Conservation (phyloP, 2,329 filamentous ascomycete genomes). For the Alternaria ethzedia region DNA sequence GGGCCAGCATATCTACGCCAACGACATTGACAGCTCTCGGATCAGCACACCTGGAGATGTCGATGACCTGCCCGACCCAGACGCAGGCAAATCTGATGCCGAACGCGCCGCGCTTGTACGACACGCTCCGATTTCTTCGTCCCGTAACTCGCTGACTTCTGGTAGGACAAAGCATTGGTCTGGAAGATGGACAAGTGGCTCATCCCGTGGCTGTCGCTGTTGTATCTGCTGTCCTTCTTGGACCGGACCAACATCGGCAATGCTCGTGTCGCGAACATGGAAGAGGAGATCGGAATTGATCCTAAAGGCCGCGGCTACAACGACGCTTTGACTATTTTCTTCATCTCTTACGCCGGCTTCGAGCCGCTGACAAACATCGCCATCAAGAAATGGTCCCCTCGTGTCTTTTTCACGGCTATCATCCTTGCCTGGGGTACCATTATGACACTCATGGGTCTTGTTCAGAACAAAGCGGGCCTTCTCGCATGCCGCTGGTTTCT, state of each 20-base stretch:
- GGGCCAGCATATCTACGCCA: constrained; percentile 26
- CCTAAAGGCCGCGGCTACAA: constrained; percentile 66
- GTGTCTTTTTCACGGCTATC: constrained; percentile 51
- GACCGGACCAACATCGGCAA: constrained; percentile 54
- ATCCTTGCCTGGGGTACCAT: constrained; percentile 58
- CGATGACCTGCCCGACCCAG: constrained; percentile 45
- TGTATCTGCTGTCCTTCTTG: constrained; percentile 52
- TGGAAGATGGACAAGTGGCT: constrained; percentile 52
- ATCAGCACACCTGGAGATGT: constrained; percentile 31
- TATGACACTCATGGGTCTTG: constrained; percentile 58
- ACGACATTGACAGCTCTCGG: constrained; percentile 37
- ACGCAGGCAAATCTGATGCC: constrained; percentile 42
- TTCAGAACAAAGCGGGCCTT: constrained; percentile 47
- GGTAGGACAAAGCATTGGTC: constrained; percentile 46
- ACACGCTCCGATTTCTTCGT: neutral
- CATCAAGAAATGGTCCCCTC: constrained; percentile 65
- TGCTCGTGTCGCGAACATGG: constrained; percentile 49
- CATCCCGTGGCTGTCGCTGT: constrained; percentile 50
- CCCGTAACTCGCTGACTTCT: constrained; percentile 17
- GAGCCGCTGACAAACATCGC: constrained; percentile 66
- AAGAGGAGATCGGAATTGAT: constrained; percentile 35
- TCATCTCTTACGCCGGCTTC: constrained; percentile 59
- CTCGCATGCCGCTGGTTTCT: constrained; percentile 48
- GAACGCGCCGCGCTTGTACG: constrained; percentile 44
- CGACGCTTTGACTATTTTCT: constrained; percentile 70